These are phyloP conservation scores for Lichtheimia hyalospora DNA, from an alignment of 371 early-diverging fungal genomes.

Conservation along the genomic window DNA sequence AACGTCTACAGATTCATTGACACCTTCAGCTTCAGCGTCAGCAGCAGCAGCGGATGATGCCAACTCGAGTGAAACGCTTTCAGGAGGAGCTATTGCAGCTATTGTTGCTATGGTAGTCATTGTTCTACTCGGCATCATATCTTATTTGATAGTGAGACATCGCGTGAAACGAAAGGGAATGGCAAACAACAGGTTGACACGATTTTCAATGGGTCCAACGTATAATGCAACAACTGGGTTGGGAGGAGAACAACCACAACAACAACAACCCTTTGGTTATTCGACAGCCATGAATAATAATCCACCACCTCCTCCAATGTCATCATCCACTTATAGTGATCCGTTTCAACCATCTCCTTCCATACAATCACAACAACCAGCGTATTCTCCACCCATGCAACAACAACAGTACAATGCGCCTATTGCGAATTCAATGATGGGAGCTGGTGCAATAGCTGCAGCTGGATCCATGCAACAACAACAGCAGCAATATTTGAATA, in stretches of 20 bases:
- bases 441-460: constrained; percentile 1
- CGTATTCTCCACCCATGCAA: not conserved
- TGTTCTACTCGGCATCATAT: constrained; percentile 11
- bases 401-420: not conserved
- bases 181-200: constrained; percentile 7
- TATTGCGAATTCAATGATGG: not conserved
- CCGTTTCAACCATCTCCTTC: not conserved
- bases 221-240: constrained; percentile 7
- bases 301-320: not conserved
- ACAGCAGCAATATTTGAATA: constrained; percentile 1
- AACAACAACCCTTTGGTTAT: constrained; percentile 2
- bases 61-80: constrained; percentile 7
- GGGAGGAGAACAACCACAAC: constrained; percentile 9
- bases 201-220: constrained; percentile 13
- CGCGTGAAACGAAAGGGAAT: constrained; percentile 9
- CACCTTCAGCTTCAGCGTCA: not conserved
- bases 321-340: not conserved
- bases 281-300: not conserved
- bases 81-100: constrained; percentile 21
- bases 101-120: constrained; percentile 22
- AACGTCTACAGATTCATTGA: not conserved
- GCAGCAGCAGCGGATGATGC: not conserved
- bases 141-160: constrained; percentile 19
- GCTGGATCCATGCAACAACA: constrained; percentile 1
- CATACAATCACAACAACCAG: constrained; percentile 2